phyloP scores from a whole-genome alignment of 768 basidiomycete species.

The Brasilioporus rufonigricans region DNA sequence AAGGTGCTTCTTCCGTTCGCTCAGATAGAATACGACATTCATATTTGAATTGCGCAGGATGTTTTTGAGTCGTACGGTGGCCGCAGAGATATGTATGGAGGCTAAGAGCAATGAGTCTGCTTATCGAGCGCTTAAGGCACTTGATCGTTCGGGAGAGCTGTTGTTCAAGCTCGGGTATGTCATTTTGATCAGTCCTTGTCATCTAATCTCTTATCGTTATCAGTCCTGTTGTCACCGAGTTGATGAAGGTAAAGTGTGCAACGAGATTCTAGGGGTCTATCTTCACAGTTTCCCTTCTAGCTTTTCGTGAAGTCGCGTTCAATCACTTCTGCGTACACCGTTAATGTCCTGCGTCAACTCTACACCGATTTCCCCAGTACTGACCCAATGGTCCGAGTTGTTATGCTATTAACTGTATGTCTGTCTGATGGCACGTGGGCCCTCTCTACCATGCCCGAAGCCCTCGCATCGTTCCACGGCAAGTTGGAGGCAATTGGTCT shows the following conservation, averaged over 20 bases:
- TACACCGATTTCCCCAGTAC: constrained; percentile 64
- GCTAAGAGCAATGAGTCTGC: constrained; percentile 67
- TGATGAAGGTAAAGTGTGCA: constrained; percentile 54
- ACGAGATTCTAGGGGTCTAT: background rate
- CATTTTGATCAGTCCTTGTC: background rate
- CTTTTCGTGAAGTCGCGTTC: constrained; percentile 70
- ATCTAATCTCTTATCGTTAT: constrained; percentile 12
- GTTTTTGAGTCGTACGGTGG: constrained; percentile 82
- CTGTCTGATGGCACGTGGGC: constrained; percentile 32
- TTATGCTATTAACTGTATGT: constrained; percentile 72
- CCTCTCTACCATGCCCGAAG: constrained; percentile 29
- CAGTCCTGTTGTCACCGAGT: constrained; percentile 52
- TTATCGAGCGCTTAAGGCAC: constrained; percentile 63
- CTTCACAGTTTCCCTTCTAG: constrained; percentile 35
- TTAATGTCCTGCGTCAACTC: constrained; percentile 56
- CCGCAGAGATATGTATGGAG: constrained; percentile 81
- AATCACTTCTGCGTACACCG: constrained; percentile 48
- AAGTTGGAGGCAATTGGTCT: constrained; percentile 58
- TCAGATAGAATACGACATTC: background rate
- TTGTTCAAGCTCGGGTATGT: constrained; percentile 67
- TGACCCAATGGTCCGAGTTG: constrained; percentile 60
- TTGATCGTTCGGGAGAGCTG: constrained; percentile 63
- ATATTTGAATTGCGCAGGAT: constrained; percentile 45
- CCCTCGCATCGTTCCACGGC: constrained; percentile 36
- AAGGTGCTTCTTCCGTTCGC: constrained; percentile 43